A percentile compares a stretch with the other conserved stretches of the same genome.
phyloP scores from a whole-genome alignment of 2,329 filamentous ascomycete species.

The Sporothrix pallida region DNA sequence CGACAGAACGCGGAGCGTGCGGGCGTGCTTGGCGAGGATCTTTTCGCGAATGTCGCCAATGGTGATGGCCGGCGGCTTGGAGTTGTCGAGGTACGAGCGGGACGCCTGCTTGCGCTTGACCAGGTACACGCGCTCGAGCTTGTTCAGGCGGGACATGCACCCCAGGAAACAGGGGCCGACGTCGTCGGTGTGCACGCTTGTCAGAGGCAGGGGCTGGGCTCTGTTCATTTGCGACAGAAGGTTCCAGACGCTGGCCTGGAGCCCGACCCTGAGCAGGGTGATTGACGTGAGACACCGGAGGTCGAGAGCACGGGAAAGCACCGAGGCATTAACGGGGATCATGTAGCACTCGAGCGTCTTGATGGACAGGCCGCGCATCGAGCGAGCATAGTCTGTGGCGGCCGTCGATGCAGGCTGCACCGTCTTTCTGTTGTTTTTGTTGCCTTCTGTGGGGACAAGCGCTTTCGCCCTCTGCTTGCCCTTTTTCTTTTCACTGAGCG shows the following conservation, averaged over 20 bases:
- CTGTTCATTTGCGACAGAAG: conserved; percentile 62
- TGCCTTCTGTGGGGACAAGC: neutral
- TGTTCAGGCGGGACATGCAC: conserved; percentile 54
- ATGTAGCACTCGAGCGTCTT: conserved; percentile 61
- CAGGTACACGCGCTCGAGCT: conserved; percentile 64
- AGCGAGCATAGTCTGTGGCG: conserved; percentile 60
- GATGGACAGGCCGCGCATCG: conserved; percentile 63
- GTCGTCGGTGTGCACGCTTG: conserved; percentile 68
- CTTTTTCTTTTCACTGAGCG: neutral
- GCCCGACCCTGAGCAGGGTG: conserved; percentile 67
- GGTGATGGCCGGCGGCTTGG: conserved; percentile 41
- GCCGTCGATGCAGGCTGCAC: neutral
- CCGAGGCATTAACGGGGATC: conserved; percentile 64
- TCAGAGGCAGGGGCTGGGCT: conserved; percentile 56
- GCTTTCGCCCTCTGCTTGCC: neutral
- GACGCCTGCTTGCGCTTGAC: conserved; percentile 54
- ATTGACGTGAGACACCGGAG: conserved; percentile 61
- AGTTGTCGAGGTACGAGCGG: too few species aligned
- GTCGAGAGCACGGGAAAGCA: conserved; percentile 63
- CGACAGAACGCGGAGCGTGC: conserved; percentile 61
- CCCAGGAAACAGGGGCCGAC: conserved; percentile 48
- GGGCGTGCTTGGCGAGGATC: conserved; percentile 63
- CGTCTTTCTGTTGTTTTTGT: conserved; percentile 6
- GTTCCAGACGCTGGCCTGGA: conserved; percentile 65
- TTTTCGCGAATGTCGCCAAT: conserved; percentile 61